Conservation (phyloP, 768 basidiomycete genomes). For the Panaeolus cyanescens region DNA sequence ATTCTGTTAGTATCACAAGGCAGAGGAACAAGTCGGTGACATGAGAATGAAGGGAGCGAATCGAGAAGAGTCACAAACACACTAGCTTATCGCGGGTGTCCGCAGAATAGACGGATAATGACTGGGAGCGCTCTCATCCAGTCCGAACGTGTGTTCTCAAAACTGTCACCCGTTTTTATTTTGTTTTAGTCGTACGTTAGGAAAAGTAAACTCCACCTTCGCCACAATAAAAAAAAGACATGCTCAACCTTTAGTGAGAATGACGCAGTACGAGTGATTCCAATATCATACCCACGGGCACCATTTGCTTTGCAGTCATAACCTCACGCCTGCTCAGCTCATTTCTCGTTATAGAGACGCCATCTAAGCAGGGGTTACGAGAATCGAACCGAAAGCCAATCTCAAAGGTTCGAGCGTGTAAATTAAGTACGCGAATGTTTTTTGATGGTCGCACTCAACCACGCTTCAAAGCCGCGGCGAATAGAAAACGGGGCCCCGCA, state of each 20-base stretch:
- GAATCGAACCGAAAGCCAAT: background rate
- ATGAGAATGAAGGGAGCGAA: background rate
- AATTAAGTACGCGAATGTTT: background rate
- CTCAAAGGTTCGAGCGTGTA: background rate
- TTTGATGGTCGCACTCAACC: background rate
- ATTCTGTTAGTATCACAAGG: background rate
- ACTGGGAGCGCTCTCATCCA: background rate
- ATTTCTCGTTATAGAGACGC: background rate
- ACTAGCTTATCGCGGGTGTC: background rate
- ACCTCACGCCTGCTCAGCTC: background rate
- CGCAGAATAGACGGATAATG: background rate
- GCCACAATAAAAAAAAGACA: too few species aligned
- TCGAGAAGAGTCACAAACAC: background rate
- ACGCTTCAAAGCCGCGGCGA: background rate
- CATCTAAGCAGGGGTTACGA: background rate
- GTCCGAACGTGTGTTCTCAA: background rate
- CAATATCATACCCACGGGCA: too few species aligned
- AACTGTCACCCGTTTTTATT: background rate
- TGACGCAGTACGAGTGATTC: too few species aligned
- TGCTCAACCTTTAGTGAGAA: too few species aligned
- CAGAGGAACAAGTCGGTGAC: background rate
- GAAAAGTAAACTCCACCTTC: background rate
- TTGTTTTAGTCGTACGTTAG: background rate
- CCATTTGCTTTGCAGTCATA: background rate
- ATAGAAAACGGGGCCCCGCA: background rate